Evolutionary conservation across 208 protist genomes (phyloP), one percentile per base, ranked within the genome.

Genomic region (Wallacemonas sp.): DNA sequence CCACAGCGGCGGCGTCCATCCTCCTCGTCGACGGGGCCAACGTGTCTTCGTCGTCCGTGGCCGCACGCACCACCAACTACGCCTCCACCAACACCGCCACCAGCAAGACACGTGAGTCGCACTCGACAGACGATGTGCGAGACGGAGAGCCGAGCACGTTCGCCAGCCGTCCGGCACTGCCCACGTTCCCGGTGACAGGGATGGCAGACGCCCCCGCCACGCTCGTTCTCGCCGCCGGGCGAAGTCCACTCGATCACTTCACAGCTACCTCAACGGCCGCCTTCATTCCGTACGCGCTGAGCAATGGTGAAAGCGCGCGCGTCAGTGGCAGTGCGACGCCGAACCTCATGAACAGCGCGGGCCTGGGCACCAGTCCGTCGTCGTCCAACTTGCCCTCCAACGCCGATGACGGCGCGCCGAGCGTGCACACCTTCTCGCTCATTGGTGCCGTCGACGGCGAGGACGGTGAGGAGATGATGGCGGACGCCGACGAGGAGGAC

Each of bases 181-280:
- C n/a, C n/a, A n/a, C n/a, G n/a, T n/a, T n/a, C n/a, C n/a, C n/a
- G n/a, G n/a, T n/a, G n/a, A n/a, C n/a, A n/a, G n/a, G n/a, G n/a
- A n/a, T n/a, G n/a, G n/a, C 48, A 3, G 10, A 10, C 48, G 8
- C 22, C 25, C 31, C 48, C 16, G 26, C 48, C 11, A 7, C 26
- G 31, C 4, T 14, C 44, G 11, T 20, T 7, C 8, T 48, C 18
- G 11, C 44, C 44, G 44, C 44, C 11, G 11, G 11, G 42, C 48
- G 48, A 10, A n/a, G 48, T 8, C 10, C 48, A 23, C 48, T 55
- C 26, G 52, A 59, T 39, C 52, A 59, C 31, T 59, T 59, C 20
- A n/a, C n/a, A n/a, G n/a, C n/a, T n/a, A n/a, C 23, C 18, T 31
- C 31, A 8, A 41, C 31, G n/a, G 22, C 5, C 26, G 16, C 31